A percentile compares a stretch with the other conserved stretches of the same genome.
Conservation (phyloP, 129 eudicot genomes). For the Scalesia atractyloides region DNA sequence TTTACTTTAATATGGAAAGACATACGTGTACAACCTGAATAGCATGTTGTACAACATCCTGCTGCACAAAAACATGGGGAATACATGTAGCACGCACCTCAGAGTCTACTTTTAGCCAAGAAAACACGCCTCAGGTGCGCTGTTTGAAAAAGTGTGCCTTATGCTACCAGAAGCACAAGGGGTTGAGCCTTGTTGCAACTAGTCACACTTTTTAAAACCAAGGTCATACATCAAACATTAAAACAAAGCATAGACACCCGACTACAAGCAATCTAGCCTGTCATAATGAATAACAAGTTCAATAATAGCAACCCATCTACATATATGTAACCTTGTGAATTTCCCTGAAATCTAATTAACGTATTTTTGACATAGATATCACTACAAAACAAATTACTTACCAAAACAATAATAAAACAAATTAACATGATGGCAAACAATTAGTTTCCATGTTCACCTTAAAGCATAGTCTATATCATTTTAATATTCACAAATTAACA, state of each 20-base stretch:
- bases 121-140: too few species aligned
- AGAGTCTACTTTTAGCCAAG: too few species aligned
- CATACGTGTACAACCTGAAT: too few species aligned
- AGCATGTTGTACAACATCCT: too few species aligned
- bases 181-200: too few species aligned
- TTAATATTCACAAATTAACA: slow-evolving; percentile 2
- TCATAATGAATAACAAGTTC: not conserved
- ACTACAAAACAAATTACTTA: not conserved
- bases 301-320: not conserved
- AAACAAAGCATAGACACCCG: not conserved
- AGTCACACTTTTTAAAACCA: too few species aligned
- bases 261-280: not conserved
- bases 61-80: too few species aligned
- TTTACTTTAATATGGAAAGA: too few species aligned
- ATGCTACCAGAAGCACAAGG: too few species aligned
- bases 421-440: too few species aligned
- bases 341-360: not conserved
- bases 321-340: not conserved
- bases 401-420: not conserved
- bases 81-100: too few species aligned
- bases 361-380: not conserved
- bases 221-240: not conserved
- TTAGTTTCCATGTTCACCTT: not conserved
- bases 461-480: not conserved
- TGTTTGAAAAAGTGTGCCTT: too few species aligned